Percentiles rank a stretch among this genome's conserved stretches.
These are phyloP conservation scores for Metschnikowia orientalis DNA, from an alignment of 805 yeast species.

Conservation along the genomic window DNA sequence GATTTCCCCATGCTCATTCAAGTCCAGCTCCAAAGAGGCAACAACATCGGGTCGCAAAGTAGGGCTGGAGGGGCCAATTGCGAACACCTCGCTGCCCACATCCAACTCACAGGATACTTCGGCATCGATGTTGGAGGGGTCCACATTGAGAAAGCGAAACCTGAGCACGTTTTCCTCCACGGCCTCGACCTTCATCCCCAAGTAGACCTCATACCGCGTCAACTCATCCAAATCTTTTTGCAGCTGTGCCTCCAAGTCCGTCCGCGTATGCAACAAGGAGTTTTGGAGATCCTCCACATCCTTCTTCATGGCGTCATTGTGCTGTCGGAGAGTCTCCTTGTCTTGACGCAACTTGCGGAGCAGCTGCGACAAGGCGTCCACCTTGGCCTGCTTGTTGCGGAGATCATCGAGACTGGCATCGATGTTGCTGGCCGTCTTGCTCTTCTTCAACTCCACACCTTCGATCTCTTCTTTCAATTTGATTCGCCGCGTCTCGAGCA, in stretches of 20 bases:
- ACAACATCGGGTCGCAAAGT: conserved; percentile 9
- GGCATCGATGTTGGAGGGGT: conserved; percentile 37
- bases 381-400: conserved; percentile 31
- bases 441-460: conserved; percentile 23
- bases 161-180: conserved; percentile 41
- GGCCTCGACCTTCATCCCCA: conserved; percentile 55
- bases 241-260: conserved; percentile 40
- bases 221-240: conserved; percentile 50
- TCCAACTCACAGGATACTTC: conserved; percentile 44
- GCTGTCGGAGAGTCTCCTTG: conserved; percentile 1
- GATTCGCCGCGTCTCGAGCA: conserved; percentile 27
- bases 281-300: conserved; percentile 33
- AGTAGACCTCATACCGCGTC: conserved; percentile 44
- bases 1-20: conserved; percentile 15
- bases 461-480: conserved; percentile 29
- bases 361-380: conserved; percentile 9
- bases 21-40: conserved; percentile 7
- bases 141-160: conserved; percentile 48
- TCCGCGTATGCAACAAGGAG: conserved; percentile 29
- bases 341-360: conserved; percentile 1
- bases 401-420: conserved; percentile 21
- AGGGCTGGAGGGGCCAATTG: conserved; percentile 13
- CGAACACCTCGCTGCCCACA: conserved; percentile 33
- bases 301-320: conserved; percentile 17
- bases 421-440: conserved; percentile 26